These are phyloP conservation scores for Collariella sp. DNA, from an alignment of 495 filamentous ascomycete species.

Conservation along the genomic window DNA sequence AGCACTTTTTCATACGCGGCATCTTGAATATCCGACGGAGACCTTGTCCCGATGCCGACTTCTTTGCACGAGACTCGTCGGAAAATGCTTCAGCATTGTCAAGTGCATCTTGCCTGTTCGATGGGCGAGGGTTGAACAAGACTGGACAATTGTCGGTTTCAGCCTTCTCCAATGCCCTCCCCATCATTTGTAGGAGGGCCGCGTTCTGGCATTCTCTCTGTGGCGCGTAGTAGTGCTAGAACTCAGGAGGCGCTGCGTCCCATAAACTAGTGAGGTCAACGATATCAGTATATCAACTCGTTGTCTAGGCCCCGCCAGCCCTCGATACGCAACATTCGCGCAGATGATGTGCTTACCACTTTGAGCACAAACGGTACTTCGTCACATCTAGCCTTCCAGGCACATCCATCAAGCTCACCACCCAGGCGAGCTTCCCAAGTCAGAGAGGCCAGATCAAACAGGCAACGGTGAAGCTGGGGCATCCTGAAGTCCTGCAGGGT, in stretches of 20 bases:
- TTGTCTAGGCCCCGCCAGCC: no score
- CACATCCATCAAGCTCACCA: not conserved
- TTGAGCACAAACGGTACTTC: not conserved
- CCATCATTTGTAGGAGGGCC: slow-evolving; percentile 5
- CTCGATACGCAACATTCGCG: not conserved
- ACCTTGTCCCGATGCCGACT: not conserved
- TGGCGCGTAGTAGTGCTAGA: not conserved
- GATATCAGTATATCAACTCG: no score
- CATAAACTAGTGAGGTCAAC: not conserved
- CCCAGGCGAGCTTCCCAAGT: not conserved
- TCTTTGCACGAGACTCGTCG: not conserved
- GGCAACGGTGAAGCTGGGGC: slow-evolving; percentile 1
- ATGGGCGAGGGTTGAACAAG: not conserved
- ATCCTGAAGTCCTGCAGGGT: not conserved
- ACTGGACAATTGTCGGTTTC: not conserved
- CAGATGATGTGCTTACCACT: not conserved
- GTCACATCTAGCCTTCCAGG: not conserved
- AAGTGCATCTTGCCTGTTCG: not conserved
- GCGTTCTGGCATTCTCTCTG: slow-evolving; percentile 4
- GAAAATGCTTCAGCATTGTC: slow-evolving; percentile 1
- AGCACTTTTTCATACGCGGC: not conserved
- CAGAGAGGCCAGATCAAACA: not conserved
- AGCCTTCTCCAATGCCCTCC: not conserved
- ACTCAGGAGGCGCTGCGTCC: not conserved
- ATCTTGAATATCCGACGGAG: not conserved